Conservation (phyloP, 1,284 basidiomycete genomes). For the Malassezia japonica region DNA sequence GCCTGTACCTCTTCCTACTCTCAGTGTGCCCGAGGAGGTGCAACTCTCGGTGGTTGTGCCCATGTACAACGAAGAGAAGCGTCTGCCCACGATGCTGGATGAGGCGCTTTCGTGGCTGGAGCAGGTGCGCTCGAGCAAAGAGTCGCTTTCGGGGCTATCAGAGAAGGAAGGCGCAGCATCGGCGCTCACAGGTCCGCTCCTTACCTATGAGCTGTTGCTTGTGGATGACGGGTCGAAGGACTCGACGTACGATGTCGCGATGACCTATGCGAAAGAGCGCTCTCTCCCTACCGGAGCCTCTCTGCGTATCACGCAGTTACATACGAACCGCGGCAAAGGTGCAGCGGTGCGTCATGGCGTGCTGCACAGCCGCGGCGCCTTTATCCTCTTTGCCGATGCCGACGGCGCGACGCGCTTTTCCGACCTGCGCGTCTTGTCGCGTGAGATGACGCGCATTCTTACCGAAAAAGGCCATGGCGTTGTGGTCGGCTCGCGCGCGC, state of each 20-base stretch:
- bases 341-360: slow-evolving; percentile 73
- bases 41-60: slow-evolving; percentile 70
- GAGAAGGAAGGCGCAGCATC: background rate
- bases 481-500: slow-evolving; percentile 72
- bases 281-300: slow-evolving; percentile 49
- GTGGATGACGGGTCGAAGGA: slow-evolving; percentile 83
- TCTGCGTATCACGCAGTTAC: slow-evolving; percentile 68
- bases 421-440: slow-evolving; percentile 66
- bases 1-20: slow-evolving; percentile 19
- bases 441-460: slow-evolving; percentile 53
- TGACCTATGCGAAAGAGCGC: slow-evolving; percentile 59
- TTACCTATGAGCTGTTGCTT: slow-evolving; percentile 62
- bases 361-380: slow-evolving; percentile 62
- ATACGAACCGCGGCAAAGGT: slow-evolving; percentile 76
- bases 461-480: slow-evolving; percentile 55
- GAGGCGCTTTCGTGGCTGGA: slow-evolving; percentile 56
- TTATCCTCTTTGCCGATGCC: slow-evolving; percentile 84
- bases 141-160: slow-evolving; percentile 11
- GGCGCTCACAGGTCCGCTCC: slow-evolving; percentile 18
- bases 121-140: slow-evolving; percentile 33
- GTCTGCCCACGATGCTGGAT: slow-evolving; percentile 71
- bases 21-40: slow-evolving; percentile 51
- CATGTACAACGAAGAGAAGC: slow-evolving; percentile 74
- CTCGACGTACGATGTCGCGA: slow-evolving; percentile 59
- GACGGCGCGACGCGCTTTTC: slow-evolving; percentile 80